phyloP scores from a whole-genome alignment of 2,329 filamentous ascomycete genomes.

The Raffaelea arxii region DNA sequence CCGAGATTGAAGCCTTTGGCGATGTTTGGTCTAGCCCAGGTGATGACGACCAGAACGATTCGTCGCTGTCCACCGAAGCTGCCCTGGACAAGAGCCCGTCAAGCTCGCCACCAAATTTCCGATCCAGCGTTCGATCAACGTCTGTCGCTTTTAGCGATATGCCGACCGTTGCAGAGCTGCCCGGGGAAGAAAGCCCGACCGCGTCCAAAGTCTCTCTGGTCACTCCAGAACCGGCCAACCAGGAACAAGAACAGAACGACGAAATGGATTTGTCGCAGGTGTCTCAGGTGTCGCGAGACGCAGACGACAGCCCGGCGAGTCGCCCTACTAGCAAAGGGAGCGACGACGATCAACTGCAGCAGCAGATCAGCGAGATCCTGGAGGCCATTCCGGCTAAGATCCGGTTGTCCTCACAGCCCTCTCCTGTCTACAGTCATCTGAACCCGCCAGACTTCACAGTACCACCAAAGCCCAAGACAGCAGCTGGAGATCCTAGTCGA shows the following conservation, averaged over 20 bases:
- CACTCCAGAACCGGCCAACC: slow-evolving; percentile 25
- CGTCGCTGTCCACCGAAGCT: too few relatives aligned
- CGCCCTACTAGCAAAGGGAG: slow-evolving; percentile 26
- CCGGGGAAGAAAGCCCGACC: slow-evolving; percentile 28
- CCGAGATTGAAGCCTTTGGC: too few relatives aligned
- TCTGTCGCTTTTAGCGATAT: slow-evolving; percentile 35
- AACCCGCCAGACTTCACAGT: slow-evolving; percentile 50
- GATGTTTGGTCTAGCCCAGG: too few relatives aligned
- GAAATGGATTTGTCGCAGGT: slow-evolving; percentile 32
- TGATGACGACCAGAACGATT: too few relatives aligned
- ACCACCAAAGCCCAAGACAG: slow-evolving; percentile 26
- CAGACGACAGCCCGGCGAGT: slow-evolving; percentile 15
- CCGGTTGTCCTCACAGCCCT: slow-evolving; percentile 52
- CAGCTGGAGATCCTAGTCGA: slow-evolving; percentile 19
- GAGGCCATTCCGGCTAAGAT: slow-evolving; percentile 72
- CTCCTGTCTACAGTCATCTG: slow-evolving; percentile 37
- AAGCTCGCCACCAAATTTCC: slow-evolving; percentile 36
- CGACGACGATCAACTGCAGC: slow-evolving; percentile 61
- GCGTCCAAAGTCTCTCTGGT: slow-evolving; percentile 30
- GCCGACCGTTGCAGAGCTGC: slow-evolving; percentile 32
- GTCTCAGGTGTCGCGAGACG: too few relatives aligned
- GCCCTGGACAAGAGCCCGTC: slow-evolving; percentile 26
- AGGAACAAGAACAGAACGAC: slow-evolving; percentile 18
- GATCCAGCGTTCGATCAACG: slow-evolving; percentile 26
- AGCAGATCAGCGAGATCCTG: slow-evolving; percentile 71